These are phyloP conservation scores for Rubia tinctorum DNA, from an alignment of 305 asterid genomes.

Conservation along the genomic window DNA sequence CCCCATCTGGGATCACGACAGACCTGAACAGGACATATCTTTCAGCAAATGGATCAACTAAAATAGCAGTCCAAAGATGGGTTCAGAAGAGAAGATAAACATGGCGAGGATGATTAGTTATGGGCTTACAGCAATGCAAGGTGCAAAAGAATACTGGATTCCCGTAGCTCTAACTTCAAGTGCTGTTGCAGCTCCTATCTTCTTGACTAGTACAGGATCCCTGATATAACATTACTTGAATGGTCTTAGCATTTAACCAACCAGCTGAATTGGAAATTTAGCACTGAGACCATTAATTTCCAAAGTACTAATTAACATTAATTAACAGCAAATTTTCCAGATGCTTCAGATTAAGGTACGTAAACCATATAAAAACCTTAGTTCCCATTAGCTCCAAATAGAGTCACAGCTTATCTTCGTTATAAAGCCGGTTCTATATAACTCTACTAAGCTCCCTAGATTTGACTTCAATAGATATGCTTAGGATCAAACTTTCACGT, in stretches of 20 bases:
- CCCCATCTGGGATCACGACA: slow-evolving; percentile 86
- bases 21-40: slow-evolving; percentile 31
- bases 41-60: neutral
- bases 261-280: neutral
- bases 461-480: neutral
- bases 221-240: slow-evolving; percentile 19
- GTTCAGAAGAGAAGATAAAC: neutral
- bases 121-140: slow-evolving; percentile 49
- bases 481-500: neutral
- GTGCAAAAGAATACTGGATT: slow-evolving; percentile 42
- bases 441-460: neutral
- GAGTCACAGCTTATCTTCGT: neutral
- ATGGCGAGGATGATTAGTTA: slow-evolving; percentile 9
- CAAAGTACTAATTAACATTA: no score
- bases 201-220: slow-evolving; percentile 38
- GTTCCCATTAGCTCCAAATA: neutral
- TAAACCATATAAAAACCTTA: neutral
- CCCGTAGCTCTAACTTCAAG: slow-evolving; percentile 49
- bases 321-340: neutral
- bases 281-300: neutral
- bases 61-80: neutral
- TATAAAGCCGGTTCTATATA: neutral
- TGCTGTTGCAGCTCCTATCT: slow-evolving; percentile 50
- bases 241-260: slow-evolving; percentile 3
- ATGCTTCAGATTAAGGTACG: neutral